phyloP scores from a whole-genome alignment of 768 basidiomycete species.

The Gyrodon lividus region DNA sequence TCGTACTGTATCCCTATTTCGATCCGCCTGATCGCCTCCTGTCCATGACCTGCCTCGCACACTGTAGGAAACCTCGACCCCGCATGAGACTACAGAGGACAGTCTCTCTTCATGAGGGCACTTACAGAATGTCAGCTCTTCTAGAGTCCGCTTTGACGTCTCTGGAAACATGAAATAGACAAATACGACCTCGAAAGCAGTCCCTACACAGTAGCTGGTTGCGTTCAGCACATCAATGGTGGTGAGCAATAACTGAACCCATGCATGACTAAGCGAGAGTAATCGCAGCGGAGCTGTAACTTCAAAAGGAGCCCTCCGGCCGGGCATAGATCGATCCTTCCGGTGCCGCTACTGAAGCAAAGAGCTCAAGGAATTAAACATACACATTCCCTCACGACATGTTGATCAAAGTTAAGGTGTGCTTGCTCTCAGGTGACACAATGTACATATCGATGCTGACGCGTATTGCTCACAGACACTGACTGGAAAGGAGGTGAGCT shows the following conservation, averaged over 20 bases:
- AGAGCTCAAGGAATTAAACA: not conserved
- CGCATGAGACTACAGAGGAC: constrained; percentile 28
- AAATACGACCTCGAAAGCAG: constrained; percentile 11
- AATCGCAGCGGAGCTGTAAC: not conserved
- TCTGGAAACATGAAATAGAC: constrained; percentile 21
- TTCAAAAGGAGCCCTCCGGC: not conserved
- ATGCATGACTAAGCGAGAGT: too few species aligned
- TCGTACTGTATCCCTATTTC: not conserved
- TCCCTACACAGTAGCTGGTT: constrained; percentile 15
- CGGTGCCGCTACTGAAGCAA: too few species aligned
- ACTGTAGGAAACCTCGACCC: not conserved
- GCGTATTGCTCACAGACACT: constrained; percentile 60
- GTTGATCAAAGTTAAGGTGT: constrained; percentile 90
- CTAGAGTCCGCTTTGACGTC: constrained; percentile 17
- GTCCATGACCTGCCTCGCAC: constrained; percentile 3
- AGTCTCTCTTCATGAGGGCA: constrained; percentile 12
- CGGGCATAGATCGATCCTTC: not conserved
- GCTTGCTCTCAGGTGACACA: constrained; percentile 7
- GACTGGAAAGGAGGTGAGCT: constrained; percentile 90
- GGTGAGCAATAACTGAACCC: too few species aligned
- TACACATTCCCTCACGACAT: constrained; percentile 36
- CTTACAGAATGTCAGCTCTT: constrained; percentile 20
- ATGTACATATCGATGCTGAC: not conserved
- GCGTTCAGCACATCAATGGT: not conserved
- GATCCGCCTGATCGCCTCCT: not conserved